Conservation (phyloP, 176 grass and related monocot genomes). For the Zea luxurians region DNA sequence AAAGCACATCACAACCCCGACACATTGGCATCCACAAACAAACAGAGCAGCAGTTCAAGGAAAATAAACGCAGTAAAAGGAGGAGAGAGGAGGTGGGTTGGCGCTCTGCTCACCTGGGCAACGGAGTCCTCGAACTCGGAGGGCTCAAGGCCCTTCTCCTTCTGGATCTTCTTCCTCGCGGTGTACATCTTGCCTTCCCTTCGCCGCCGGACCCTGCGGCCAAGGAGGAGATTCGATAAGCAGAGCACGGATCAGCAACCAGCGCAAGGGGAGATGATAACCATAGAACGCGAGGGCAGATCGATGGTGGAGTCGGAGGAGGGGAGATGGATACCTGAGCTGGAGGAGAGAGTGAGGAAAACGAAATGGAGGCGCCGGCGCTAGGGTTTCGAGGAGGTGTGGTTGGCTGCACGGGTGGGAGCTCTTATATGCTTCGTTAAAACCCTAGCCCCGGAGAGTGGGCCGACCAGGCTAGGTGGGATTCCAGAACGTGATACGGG, state of each 20-base stretch:
- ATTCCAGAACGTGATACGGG: background rate
- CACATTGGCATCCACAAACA: background rate
- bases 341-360: constrained; percentile 26
- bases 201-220: constrained; percentile 35
- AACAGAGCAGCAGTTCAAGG: background rate
- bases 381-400: constrained; percentile 38
- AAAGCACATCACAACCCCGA: background rate
- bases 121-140: constrained; percentile 93
- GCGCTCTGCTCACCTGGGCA: constrained; percentile 56
- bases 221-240: background rate
- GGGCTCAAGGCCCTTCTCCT: constrained; percentile 93
- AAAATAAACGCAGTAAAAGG: background rate
- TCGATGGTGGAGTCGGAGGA: background rate
- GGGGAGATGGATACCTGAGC: constrained; percentile 31
- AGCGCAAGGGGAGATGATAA: background rate
- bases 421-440: constrained; percentile 34
- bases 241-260: constrained; percentile 13
- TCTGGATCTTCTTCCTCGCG: constrained; percentile 94
- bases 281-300: background rate
- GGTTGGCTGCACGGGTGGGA: background rate
- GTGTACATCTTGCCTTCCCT: constrained; percentile 77
- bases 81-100: background rate
- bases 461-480: background rate
- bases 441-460: constrained; percentile 25
- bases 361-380: constrained; percentile 50